These are phyloP conservation scores for Yamadazyma laniorum DNA, from an alignment of 805 yeast genomes.

Conservation along the genomic window DNA sequence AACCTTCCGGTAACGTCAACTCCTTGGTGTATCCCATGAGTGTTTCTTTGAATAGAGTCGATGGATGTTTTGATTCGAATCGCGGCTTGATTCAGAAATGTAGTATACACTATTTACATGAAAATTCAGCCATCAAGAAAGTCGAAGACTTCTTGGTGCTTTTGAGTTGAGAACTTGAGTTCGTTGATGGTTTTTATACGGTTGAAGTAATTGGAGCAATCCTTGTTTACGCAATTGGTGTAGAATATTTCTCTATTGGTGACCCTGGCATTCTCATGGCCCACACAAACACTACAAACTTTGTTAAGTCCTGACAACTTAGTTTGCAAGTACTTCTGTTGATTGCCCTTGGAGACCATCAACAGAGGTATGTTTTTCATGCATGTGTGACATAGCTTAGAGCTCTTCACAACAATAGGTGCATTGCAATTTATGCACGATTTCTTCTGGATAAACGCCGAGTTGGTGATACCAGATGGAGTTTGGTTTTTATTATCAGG, in stretches of 20 bases:
- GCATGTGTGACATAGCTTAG: conserved; percentile 10
- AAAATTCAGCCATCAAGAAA: not conserved
- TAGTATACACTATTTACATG: not conserved
- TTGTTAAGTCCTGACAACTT: not conserved
- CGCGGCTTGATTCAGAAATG: not conserved
- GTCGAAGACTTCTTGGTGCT: not conserved
- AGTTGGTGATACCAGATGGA: conserved; percentile 4
- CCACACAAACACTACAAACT: conserved; percentile 10
- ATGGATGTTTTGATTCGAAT: not conserved
- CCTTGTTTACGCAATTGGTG: conserved; percentile 13
- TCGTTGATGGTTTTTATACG: conserved; percentile 11
- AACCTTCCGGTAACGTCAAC: conserved; percentile 57
- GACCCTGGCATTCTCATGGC: not conserved
- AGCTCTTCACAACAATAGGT: not conserved
- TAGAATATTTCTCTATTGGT: not conserved
- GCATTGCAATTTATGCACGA: conserved; percentile 30
- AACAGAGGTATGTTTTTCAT: not conserved
- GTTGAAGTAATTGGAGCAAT: conserved; percentile 13
- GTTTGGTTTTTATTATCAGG: conserved; percentile 3
- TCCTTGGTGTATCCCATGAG: conserved; percentile 13
- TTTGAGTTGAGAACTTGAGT: not conserved
- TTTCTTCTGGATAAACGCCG: conserved; percentile 15
- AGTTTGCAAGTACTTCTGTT: conserved; percentile 4
- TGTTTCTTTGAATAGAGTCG: not conserved
- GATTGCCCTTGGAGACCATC: conserved; percentile 2